Conservation (phyloP, 2,329 filamentous ascomycete species). For the Aspergillus quadrilineatus region DNA sequence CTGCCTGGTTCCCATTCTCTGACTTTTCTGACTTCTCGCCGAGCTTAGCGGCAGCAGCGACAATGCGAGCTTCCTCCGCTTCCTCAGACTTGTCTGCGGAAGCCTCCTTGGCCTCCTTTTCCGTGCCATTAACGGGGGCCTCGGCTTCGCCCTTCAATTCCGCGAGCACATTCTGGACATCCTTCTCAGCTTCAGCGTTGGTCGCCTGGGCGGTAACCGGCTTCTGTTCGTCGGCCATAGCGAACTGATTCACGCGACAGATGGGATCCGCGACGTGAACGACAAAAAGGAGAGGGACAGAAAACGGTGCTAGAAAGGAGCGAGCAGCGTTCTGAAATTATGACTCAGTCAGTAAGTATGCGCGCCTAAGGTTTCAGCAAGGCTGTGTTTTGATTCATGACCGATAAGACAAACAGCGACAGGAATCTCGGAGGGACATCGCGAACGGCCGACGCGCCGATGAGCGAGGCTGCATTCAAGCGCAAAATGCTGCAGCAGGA, state of each 20-base stretch:
- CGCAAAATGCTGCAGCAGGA: background rate
- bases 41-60: slow-evolving; percentile 38
- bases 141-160: slow-evolving; percentile 43
- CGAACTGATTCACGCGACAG: slow-evolving; percentile 11
- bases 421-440: background rate
- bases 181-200: slow-evolving; percentile 46
- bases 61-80: slow-evolving; percentile 40
- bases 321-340: background rate
- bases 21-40: slow-evolving; percentile 40
- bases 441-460: slow-evolving; percentile 4
- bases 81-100: slow-evolving; percentile 18
- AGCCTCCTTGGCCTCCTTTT: slow-evolving; percentile 23
- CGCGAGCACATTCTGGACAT: slow-evolving; percentile 47
- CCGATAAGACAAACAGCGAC: slow-evolving; percentile 1
- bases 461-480: background rate
- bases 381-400: background rate
- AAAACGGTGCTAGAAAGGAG: background rate
- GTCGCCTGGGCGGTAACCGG: slow-evolving; percentile 30
- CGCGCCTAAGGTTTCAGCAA: too few species aligned
- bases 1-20: slow-evolving; percentile 23
- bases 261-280: background rate
- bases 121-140: slow-evolving; percentile 16
- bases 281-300: background rate
- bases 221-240: slow-evolving; percentile 43
- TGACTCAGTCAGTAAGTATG: slow-evolving; percentile 10